Evolutionary conservation across 176 grass and related monocot genomes (phyloP), one percentile per base, ranked within the genome.

Genomic region (Oryza punctata): DNA sequence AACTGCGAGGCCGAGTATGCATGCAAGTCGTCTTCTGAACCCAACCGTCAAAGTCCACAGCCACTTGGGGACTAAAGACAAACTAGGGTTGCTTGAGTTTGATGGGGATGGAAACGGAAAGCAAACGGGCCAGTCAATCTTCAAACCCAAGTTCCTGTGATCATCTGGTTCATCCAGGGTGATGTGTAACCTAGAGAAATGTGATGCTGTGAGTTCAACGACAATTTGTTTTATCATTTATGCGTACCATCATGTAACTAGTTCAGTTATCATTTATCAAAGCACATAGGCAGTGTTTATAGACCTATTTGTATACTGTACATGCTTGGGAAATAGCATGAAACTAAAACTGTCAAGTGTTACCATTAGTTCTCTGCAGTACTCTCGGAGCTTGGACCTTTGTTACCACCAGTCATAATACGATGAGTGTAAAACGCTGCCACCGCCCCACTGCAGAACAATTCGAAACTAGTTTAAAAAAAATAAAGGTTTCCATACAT

Each of bases 381-480:
- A 66, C 49, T 79, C 76, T 85, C 46, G 12, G 47, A 65, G 63
- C 60, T 83, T 65, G 67, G 25, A 76, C 43, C 45, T 59, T 79
- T 89, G 63, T 70, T 24, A 44, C 37, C 45, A 67, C 84, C 63
- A 27, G 80, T 78, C 18, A 47, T 61, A 30, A 91, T 79, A 69
- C 78, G 81, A n/a, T 87, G 84, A 50, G 81, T 65, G 78, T 91
- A 94, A 77, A 91, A 89, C 82, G 32, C 63, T 65, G 86, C 14
- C 33, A 91, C 90, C 43, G 76, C 76, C 57, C 89, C 89, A 78
- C 92, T 94, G 84, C 81, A 89, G 45, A 49, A 85, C 6, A 78
- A 77, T 59, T 71, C n/a, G 26, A 82, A 81, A 46, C 43, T 78
- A 85, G 10, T 46, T 74, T 8, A 9, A 38, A 41, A 29, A 4